Evolutionary conservation across 2,329 filamentous ascomycete species (phyloP).

Genomic region (Neofusicoccum laricinum): DNA sequence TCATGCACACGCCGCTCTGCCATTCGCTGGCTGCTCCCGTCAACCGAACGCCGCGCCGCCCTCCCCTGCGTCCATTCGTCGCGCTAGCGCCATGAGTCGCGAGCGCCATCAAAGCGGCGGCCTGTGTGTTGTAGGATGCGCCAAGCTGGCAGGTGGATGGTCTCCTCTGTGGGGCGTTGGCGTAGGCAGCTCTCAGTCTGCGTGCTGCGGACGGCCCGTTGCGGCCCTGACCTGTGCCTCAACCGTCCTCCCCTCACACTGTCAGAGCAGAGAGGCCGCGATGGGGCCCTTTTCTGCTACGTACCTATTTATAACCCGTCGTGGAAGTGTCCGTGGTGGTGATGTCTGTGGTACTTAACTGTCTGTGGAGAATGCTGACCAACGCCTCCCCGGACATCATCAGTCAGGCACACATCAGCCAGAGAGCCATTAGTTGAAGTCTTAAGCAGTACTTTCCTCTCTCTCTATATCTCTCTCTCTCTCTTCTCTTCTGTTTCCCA

Average conservation of each 20-base stretch:
- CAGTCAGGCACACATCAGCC: background rate
- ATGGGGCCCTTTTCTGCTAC: background rate
- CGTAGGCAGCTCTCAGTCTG: background rate
- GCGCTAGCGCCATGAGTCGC: background rate
- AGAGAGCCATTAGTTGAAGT: background rate
- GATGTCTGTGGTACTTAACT: background rate
- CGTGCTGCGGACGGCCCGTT: constrained; percentile 14
- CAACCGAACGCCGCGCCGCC: background rate
- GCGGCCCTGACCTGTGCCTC: background rate
- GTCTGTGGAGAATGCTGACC: background rate
- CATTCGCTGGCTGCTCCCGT: background rate
- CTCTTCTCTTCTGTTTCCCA: background rate
- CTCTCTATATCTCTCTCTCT: background rate
- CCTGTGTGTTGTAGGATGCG: constrained; percentile 5
- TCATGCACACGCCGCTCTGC: background rate
- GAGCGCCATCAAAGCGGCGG: background rate
- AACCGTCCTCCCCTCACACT: background rate
- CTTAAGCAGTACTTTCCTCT: background rate
- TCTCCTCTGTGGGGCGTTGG: constrained; percentile 8
- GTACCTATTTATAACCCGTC: background rate
- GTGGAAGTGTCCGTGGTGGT: background rate
- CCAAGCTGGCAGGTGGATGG: constrained; percentile 6
- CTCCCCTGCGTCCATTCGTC: background rate
- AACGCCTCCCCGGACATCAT: background rate
- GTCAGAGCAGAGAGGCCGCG: background rate